Conservation (phyloP, 441 rosid species). For the Adansonia rubrostipa region DNA sequence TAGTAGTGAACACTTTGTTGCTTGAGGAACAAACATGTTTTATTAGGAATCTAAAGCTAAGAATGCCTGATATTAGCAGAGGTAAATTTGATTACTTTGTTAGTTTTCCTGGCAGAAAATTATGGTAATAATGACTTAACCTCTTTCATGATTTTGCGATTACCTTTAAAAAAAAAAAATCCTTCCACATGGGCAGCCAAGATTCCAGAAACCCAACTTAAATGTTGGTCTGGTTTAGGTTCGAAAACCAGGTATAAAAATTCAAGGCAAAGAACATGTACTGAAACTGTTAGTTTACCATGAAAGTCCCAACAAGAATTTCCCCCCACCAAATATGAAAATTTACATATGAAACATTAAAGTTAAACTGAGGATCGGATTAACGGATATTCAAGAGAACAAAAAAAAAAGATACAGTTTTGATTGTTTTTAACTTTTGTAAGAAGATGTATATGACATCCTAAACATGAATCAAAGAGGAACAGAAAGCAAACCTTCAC, state of each 20-base stretch:
- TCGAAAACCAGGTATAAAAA: neutral
- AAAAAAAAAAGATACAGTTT: neutral
- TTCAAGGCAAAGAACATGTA: neutral
- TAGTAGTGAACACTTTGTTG: neutral
- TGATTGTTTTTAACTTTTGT: neutral
- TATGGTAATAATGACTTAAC: neutral
- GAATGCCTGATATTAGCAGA: neutral
- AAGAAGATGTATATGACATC: neutral
- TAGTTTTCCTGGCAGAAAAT: neutral
- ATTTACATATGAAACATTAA: neutral
- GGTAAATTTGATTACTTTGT: neutral
- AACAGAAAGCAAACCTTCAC: conserved; percentile 50
- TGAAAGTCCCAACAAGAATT: neutral
- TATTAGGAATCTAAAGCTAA: neutral
- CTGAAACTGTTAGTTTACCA: neutral
- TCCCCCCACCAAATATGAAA: neutral
- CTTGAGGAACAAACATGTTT: neutral
- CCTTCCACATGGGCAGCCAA: neutral
- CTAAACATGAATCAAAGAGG: neutral
- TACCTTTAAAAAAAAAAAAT: neutral
- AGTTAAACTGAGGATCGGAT: neutral
- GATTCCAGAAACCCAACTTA: neutral
- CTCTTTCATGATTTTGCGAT: neutral
- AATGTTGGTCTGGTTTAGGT: neutral
- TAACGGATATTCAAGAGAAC: neutral